phyloP scores from a whole-genome alignment of 768 basidiomycete species.

The Nidularia pulvinata region DNA sequence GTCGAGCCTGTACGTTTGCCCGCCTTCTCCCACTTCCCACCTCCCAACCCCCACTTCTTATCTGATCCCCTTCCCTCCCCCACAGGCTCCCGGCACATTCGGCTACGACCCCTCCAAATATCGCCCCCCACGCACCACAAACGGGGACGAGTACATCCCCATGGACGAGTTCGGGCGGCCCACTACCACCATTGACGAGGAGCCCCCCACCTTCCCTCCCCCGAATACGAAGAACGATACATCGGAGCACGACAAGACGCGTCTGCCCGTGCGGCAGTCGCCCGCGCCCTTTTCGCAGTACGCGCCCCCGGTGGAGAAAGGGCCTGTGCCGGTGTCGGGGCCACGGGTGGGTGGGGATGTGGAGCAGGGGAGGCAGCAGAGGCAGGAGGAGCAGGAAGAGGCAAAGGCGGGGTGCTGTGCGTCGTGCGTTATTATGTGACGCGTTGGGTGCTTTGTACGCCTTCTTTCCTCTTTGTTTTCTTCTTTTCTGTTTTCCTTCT shows the following conservation, averaged over 20 bases:
- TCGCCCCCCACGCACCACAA: constrained; percentile 36
- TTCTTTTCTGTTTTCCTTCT: not conserved
- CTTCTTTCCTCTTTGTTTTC: not conserved
- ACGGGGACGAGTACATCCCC: constrained; percentile 41
- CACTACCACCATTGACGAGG: constrained; percentile 9
- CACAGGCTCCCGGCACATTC: constrained; percentile 81
- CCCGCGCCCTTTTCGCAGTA: constrained; percentile 71
- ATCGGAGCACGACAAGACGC: constrained; percentile 20
- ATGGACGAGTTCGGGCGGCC: constrained; percentile 70
- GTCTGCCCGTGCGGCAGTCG: constrained; percentile 34
- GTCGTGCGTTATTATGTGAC: constrained; percentile 82
- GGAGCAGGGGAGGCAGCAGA: constrained; percentile 18
- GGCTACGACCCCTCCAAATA: constrained; percentile 77
- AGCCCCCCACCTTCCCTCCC: constrained; percentile 7
- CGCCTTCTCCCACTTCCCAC: not conserved
- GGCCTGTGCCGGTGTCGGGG: constrained; percentile 2
- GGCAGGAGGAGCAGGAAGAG: constrained; percentile 21
- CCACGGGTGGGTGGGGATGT: constrained; percentile 4
- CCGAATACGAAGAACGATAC: constrained; percentile 12
- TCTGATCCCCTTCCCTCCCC: not conserved
- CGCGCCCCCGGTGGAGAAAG: constrained; percentile 21
- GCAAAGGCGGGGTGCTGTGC: constrained; percentile 23
- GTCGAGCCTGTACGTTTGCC: constrained; percentile 56
- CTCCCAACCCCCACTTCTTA: constrained; percentile 1
- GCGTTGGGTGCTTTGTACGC: not conserved